Percentiles rank a stretch among this genome's conserved stretches.
Evolutionary conservation across 192 early-diverging fungal genomes (phyloP).

Genomic region (Chytriomyces sp.): DNA sequence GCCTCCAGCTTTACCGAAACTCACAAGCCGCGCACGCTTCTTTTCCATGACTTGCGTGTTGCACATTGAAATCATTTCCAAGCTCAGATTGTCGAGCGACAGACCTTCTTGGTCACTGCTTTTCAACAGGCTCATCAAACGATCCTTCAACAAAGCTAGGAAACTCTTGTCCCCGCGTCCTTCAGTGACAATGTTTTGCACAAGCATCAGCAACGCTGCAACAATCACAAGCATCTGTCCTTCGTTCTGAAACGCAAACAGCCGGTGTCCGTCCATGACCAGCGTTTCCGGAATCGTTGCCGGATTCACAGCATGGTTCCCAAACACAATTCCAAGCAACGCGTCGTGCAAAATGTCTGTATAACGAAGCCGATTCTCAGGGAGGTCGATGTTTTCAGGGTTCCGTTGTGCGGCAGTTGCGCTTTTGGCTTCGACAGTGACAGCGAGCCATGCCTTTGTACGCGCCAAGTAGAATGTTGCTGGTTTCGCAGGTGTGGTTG

Average conservation of each 20-base stretch:
- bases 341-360: slow-evolving; percentile 63
- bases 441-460: slow-evolving; percentile 68
- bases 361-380: slow-evolving; percentile 48
- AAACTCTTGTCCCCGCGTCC: slow-evolving; percentile 42
- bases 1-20: neutral
- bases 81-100: slow-evolving; percentile 42
- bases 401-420: slow-evolving; percentile 53
- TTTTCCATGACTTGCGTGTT: slow-evolving; percentile 19
- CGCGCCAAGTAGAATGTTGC: slow-evolving; percentile 47
- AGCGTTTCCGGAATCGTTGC: slow-evolving; percentile 71
- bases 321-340: slow-evolving; percentile 56
- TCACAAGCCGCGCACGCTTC: slow-evolving; percentile 3
- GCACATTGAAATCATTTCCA: slow-evolving; percentile 31
- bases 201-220: slow-evolving; percentile 71
- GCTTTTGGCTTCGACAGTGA: slow-evolving; percentile 40
- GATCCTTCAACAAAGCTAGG: slow-evolving; percentile 39
- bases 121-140: slow-evolving; percentile 41
- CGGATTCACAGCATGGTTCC: slow-evolving; percentile 40
- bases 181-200: slow-evolving; percentile 63
- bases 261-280: slow-evolving; percentile 65
- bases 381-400: slow-evolving; percentile 56
- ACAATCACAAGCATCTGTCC: slow-evolving; percentile 70
- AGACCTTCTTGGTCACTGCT: slow-evolving; percentile 25
- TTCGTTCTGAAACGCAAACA: slow-evolving; percentile 74
- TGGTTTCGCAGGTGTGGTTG: neutral